Percentiles rank a stretch among this genome's conserved stretches.
These are phyloP conservation scores for Phialophora macrospora DNA, from an alignment of 2,329 filamentous ascomycete genomes.

Conservation along the genomic window DNA sequence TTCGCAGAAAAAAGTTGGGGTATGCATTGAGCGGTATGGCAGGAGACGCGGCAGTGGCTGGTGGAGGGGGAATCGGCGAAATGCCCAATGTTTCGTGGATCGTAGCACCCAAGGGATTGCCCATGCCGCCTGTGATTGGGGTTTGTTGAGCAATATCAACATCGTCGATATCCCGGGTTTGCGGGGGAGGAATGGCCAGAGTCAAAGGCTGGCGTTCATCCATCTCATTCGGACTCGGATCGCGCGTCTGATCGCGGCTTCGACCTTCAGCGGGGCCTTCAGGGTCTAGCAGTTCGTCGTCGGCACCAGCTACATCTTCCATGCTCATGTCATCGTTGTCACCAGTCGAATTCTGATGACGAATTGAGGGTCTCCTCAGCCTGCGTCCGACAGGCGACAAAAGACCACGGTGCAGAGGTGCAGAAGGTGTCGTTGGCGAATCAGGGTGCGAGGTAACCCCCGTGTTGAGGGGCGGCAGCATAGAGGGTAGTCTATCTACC, in stretches of 20 bases:
- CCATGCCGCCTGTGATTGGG: slow-evolving; percentile 81
- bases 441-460: slow-evolving; percentile 85
- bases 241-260: slow-evolving; percentile 34
- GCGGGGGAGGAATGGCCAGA: slow-evolving; percentile 72
- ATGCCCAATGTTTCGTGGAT: slow-evolving; percentile 71
- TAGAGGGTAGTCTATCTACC: slow-evolving; percentile 80
- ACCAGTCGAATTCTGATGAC: slow-evolving; percentile 85
- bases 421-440: slow-evolving; percentile 83
- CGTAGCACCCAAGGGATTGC: slow-evolving; percentile 70
- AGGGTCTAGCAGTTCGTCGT: slow-evolving; percentile 51
- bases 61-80: slow-evolving; percentile 71
- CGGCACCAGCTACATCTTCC: slow-evolving; percentile 77
- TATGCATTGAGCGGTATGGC: slow-evolving; percentile 72
- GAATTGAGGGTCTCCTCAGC: slow-evolving; percentile 77
- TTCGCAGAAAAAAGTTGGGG: slow-evolving; percentile 78
- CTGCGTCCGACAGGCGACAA: slow-evolving; percentile 61
- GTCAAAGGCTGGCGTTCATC: slow-evolving; percentile 62
- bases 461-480: slow-evolving; percentile 71
- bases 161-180: slow-evolving; percentile 81
- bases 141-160: slow-evolving; percentile 93
- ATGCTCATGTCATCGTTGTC: slow-evolving; percentile 85
- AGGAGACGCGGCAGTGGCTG: slow-evolving; percentile 72
- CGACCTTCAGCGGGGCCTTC: slow-evolving; percentile 80
- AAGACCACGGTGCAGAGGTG: slow-evolving; percentile 64
- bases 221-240: slow-evolving; percentile 34